Evolutionary conservation across 495 filamentous ascomycete genomes (phyloP), one percentile per base, ranked within the genome.

Genomic region (Podospora pseudocomata): DNA sequence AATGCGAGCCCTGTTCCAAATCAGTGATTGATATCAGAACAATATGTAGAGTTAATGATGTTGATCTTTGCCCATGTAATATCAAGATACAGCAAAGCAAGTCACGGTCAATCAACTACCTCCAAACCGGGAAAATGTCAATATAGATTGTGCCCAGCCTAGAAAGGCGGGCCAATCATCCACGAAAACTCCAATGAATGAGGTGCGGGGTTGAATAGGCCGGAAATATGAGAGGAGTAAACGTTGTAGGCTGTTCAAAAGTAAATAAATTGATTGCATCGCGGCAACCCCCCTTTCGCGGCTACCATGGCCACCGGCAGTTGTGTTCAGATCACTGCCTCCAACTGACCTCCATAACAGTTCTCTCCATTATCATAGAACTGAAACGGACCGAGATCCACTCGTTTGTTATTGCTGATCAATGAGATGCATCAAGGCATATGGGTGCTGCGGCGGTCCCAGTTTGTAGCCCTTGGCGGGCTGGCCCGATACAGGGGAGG

Each of bases 51-150:
- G 13, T 3, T 3, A 49, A 11, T 13, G 13, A 49, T 49, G 39
- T 49, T 49, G 39, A 49, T 49, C 39, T 3, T 49, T 49, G 9
- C 39, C 15, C 13, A 13, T 13, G 13, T 3, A 13, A 16, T 49
- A 49, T 49, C 39, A 2, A 5, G 39, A 49, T 49, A 49, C 9
- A 49, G 15, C 39, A 11, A 49, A 11, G 39, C 9, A 49, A 3
- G 39, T 49, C 39, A 49, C 0, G 39, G 55, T 58, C 23, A 19
- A 58, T 58, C 55, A 58, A 58, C n/a, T 20, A 20, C 23, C 55
- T 23, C 55, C 23, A 58, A 26, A 58, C 55, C 55, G 55, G 55
- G 55, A 58, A 58, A 58, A 58, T 58, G 55, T 58, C 55, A 58
- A n/a, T 26, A 26, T 58, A 58, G 4, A 58, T 58, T 58, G 55